These are phyloP conservation scores for Myochromella boudieri DNA, from an alignment of 768 basidiomycete genomes.

Conservation along the genomic window DNA sequence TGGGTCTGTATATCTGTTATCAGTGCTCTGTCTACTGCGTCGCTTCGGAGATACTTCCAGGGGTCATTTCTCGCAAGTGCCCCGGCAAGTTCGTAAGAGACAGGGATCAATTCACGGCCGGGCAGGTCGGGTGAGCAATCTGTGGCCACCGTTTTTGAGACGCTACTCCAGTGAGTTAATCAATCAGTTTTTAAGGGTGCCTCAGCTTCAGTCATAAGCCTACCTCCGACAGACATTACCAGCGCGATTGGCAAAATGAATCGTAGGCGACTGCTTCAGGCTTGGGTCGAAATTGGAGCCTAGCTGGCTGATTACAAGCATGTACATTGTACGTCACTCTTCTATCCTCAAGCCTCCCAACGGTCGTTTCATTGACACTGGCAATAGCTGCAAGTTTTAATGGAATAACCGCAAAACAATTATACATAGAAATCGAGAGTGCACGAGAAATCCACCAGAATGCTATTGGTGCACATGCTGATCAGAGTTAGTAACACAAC, in stretches of 20 bases:
- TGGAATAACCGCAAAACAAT: constrained; percentile 31
- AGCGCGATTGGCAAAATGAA: constrained; percentile 48
- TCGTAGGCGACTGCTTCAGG: constrained; percentile 66
- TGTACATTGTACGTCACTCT: constrained; percentile 35
- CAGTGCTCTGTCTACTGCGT: constrained; percentile 79
- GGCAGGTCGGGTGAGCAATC: constrained; percentile 57
- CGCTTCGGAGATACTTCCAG: constrained; percentile 68
- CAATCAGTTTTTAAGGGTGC: constrained; percentile 53
- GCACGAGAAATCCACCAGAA: constrained; percentile 71
- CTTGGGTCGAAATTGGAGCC: constrained; percentile 75
- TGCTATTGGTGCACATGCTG: constrained; percentile 74
- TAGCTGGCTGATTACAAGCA: constrained; percentile 64
- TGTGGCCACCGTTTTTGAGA: constrained; percentile 61
- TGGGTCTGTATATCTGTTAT: constrained; percentile 84
- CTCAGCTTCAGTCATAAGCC: constrained; percentile 50
- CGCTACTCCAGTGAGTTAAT: constrained; percentile 65
- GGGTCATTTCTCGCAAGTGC: constrained; percentile 62
- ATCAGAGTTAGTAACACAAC: constrained; percentile 60
- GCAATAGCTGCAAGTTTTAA: constrained; percentile 46
- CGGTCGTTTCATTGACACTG: constrained; percentile 8
- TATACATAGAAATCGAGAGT: constrained; percentile 56
- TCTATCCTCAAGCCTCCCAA: neutral
- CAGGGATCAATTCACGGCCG: constrained; percentile 54
- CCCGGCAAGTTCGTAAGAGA: constrained; percentile 66
- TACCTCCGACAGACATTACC: constrained; percentile 52